A percentile compares a stretch with the other conserved stretches of the same genome.
Conservation (phyloP, 805 yeast genomes). For the Nakazawaea pomicola region DNA sequence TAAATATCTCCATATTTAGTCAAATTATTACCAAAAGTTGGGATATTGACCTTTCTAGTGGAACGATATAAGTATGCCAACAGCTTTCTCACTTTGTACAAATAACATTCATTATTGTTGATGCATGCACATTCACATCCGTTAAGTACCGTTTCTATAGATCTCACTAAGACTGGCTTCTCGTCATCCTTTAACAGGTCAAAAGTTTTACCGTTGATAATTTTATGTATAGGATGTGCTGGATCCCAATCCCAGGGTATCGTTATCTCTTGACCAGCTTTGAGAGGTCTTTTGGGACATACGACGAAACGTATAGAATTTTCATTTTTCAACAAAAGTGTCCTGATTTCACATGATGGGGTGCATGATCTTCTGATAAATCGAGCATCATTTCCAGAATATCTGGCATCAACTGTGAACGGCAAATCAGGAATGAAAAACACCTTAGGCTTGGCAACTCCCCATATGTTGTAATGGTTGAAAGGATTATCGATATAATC, state of each 20-base stretch:
- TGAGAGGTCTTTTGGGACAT: conserved; percentile 50
- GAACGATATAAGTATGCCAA: conserved; percentile 56
- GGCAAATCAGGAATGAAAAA: conserved; percentile 54
- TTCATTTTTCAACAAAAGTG: conserved; percentile 38
- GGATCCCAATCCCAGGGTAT: conserved; percentile 89
- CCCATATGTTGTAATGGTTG: conserved; percentile 77
- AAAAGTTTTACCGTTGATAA: conserved; percentile 42
- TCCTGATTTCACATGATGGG: conserved; percentile 66
- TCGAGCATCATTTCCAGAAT: conserved; percentile 69
- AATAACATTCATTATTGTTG: conserved; percentile 44
- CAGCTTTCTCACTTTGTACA: conserved; percentile 57
- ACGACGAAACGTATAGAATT: conserved; percentile 46
- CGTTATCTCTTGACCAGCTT: conserved; percentile 66
- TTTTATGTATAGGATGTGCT: conserved; percentile 63
- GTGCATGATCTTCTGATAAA: conserved; percentile 72
- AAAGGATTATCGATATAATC: conserved; percentile 59
- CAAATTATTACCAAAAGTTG: conserved; percentile 30
- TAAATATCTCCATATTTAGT: conserved; percentile 27
- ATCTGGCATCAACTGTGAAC: conserved; percentile 73
- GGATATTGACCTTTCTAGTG: conserved; percentile 36
- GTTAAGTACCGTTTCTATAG: conserved; percentile 57
- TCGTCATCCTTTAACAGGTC: conserved; percentile 51
- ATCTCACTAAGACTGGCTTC: conserved; percentile 50
- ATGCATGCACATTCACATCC: conserved; percentile 62
- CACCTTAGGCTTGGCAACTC: conserved; percentile 58